A percentile compares a stretch with the other conserved stretches of the same genome.
phyloP scores from a whole-genome alignment of 2,329 filamentous ascomycete species.

The Calonectria montana region DNA sequence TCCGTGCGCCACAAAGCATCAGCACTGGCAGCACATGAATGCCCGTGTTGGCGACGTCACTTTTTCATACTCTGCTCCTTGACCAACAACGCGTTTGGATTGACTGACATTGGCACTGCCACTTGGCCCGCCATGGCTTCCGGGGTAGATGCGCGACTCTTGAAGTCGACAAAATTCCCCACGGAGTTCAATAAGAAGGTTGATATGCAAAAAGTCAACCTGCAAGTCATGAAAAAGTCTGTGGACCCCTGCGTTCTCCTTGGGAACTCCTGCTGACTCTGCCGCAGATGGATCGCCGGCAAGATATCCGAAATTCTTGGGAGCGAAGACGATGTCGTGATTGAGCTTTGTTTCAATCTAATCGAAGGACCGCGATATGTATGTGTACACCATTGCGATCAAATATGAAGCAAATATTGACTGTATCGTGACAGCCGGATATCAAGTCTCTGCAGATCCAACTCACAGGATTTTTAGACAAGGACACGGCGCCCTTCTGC shows the following conservation, averaged over 20 bases:
- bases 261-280: constrained; percentile 26
- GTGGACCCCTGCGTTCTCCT: constrained; percentile 44
- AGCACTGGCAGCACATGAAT: constrained; percentile 16
- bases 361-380: constrained; percentile 83
- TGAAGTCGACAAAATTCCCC: constrained; percentile 93
- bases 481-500: constrained; percentile 89
- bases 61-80: constrained; percentile 38
- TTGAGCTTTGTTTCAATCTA: constrained; percentile 80
- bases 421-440: constrained; percentile 74
- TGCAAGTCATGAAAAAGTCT: constrained; percentile 97
- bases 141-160: constrained; percentile 87
- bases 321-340: constrained; percentile 96
- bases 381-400: constrained; percentile 48
- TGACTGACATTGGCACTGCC: constrained; percentile 29
- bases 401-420: constrained; percentile 40
- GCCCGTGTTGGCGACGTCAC: constrained; percentile 44
- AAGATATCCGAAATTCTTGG: constrained; percentile 89
- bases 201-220: constrained; percentile 96
- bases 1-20: constrained; percentile 16
- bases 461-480: constrained; percentile 93
- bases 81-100: constrained; percentile 35
- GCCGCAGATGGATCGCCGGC: constrained; percentile 86
- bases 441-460: constrained; percentile 96
- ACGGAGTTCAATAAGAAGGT: constrained; percentile 95
- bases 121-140: constrained; percentile 72